Evolutionary conservation across 129 eudicot species (phyloP).

Genomic region (Erigeron canadensis): DNA sequence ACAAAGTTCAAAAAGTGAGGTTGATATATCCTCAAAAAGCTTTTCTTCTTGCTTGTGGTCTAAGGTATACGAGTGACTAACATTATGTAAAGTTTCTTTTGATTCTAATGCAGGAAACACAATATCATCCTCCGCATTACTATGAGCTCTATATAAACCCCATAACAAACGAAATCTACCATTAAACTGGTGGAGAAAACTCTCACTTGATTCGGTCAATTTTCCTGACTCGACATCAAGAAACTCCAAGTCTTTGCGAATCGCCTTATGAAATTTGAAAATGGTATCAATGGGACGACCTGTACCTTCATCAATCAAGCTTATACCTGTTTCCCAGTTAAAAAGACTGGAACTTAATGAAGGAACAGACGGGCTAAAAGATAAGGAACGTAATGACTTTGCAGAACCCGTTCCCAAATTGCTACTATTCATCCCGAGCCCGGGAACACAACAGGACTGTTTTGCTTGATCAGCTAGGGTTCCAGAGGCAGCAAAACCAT

Average conservation of each 20-base stretch:
- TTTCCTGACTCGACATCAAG: slow-evolving; percentile 91
- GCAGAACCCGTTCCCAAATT: slow-evolving; percentile 55
- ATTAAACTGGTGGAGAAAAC: slow-evolving; percentile 73
- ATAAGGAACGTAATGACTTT: slow-evolving; percentile 82
- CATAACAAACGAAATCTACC: slow-evolving; percentile 96
- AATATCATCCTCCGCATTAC: slow-evolving; percentile 98
- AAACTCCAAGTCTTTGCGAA: slow-evolving; percentile 90
- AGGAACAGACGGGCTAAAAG: slow-evolving; percentile 86
- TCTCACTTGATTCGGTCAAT: slow-evolving; percentile 66
- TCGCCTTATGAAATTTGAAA: slow-evolving; percentile 95
- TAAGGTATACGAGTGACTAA: slow-evolving; percentile 91
- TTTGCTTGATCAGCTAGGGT: slow-evolving; percentile 39
- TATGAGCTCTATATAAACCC: slow-evolving; percentile 97
- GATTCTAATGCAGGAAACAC: slow-evolving; percentile 98
- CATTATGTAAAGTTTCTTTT: slow-evolving; percentile 91
- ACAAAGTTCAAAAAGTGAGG: slow-evolving; percentile 78
- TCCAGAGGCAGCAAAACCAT: slow-evolving; percentile 28
- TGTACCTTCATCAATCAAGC: slow-evolving; percentile 53
- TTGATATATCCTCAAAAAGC: slow-evolving; percentile 89
- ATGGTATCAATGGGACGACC: slow-evolving; percentile 91
- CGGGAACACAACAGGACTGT: slow-evolving; percentile 95
- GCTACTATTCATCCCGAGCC: slow-evolving; percentile 76
- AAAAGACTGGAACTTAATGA: slow-evolving; percentile 85
- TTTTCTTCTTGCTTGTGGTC: slow-evolving; percentile 98
- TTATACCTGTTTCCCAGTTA: slow-evolving; percentile 91